phyloP scores from a whole-genome alignment of 176 grass and related monocot species.

The Zoysia japonica region DNA sequence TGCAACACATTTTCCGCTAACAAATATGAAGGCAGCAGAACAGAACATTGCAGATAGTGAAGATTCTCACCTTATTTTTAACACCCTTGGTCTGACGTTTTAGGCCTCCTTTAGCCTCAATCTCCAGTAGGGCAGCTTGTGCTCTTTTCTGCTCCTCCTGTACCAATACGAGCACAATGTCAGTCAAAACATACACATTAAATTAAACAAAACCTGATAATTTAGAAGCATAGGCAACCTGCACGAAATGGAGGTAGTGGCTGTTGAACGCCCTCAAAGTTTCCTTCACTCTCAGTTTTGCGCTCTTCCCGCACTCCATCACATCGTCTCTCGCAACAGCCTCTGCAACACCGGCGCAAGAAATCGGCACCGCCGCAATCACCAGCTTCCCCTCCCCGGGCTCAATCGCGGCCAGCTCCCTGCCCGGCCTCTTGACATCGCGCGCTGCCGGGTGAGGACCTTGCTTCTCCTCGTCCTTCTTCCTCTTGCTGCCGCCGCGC shows the following conservation, averaged over 20 bases:
- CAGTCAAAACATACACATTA: neutral
- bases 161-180: constrained; percentile 3
- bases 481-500: constrained; percentile 30
- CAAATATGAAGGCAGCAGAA: neutral
- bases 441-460: neutral
- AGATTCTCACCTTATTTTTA: constrained; percentile 27
- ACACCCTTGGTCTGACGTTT: constrained; percentile 26
- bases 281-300: constrained; percentile 62
- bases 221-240: constrained; percentile 42
- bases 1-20: neutral
- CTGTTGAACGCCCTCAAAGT: constrained; percentile 63
- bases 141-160: constrained; percentile 65
- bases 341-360: constrained; percentile 6
- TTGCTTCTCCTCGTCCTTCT: constrained; percentile 39
- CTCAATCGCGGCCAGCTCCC: constrained; percentile 25
- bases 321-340: constrained; percentile 27
- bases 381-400: neutral
- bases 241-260: constrained; percentile 76
- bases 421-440: neutral
- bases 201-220: neutral
- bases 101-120: constrained; percentile 19
- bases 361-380: constrained; percentile 17
- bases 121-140: neutral
- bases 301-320: constrained; percentile 46
- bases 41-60: neutral